Percentiles rank a stretch among this genome's conserved stretches.
These are phyloP conservation scores for Vitis hybrid DNA, from an alignment of 177 flowering plant species.

Conservation along the genomic window DNA sequence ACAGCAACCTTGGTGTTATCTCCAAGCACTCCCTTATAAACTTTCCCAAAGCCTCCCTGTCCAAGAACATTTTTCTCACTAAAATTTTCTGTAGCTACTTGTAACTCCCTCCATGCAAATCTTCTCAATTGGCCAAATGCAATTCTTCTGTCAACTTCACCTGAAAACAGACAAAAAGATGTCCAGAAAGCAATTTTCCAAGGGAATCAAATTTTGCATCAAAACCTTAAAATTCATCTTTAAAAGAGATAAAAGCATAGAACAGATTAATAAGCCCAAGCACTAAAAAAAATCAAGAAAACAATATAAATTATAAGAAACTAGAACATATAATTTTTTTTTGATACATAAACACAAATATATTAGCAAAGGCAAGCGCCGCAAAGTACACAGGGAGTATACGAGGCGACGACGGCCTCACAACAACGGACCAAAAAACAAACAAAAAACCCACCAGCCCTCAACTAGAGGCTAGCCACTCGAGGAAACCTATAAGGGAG, in stretches of 20 bases:
- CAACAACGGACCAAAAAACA: too few species aligned
- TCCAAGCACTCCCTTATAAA: conserved; percentile 85
- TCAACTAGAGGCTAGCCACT: too few species aligned
- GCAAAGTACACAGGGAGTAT: too few species aligned
- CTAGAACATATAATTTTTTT: too few species aligned
- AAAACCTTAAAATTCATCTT: neutral
- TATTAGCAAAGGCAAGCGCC: too few species aligned
- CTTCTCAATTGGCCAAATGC: conserved; percentile 92
- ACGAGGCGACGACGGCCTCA: too few species aligned
- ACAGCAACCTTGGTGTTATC: conserved; percentile 93
- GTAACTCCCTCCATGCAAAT: conserved; percentile 91
- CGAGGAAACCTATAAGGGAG: too few species aligned
- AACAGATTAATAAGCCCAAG: too few species aligned
- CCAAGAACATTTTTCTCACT: conserved; percentile 93
- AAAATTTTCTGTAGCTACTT: conserved; percentile 87
- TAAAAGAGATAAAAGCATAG: neutral
- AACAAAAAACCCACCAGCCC: too few species aligned
- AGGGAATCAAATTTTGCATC: neutral
- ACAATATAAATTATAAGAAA: too few species aligned
- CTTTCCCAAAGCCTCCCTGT: conserved; percentile 98
- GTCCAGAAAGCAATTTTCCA: neutral
- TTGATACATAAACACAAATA: too few species aligned
- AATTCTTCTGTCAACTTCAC: conserved; percentile 93
- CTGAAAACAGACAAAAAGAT: conserved; percentile 32
- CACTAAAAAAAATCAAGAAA: too few species aligned